phyloP scores from a whole-genome alignment of 345 rosid species.

The Zanthoxylum bungeanum region DNA sequence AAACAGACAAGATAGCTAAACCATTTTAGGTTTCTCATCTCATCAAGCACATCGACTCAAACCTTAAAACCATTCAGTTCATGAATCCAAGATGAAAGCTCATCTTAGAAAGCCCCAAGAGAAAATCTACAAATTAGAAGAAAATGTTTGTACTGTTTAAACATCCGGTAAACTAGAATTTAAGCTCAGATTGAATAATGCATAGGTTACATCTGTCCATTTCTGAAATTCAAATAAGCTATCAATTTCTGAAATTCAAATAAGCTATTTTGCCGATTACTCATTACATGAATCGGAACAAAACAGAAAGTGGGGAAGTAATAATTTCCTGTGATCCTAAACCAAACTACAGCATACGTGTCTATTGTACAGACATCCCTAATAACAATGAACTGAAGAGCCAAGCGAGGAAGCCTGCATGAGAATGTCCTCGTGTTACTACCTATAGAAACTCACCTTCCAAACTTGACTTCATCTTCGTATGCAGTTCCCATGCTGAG shows the following conservation, averaged over 20 bases:
- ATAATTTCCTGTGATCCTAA: not conserved
- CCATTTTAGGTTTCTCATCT: not conserved
- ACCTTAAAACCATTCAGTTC: not conserved
- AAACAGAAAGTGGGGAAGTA: not conserved
- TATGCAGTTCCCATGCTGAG: not conserved
- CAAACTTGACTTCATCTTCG: not conserved
- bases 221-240: not conserved
- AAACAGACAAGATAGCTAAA: not conserved
- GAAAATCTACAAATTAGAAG: not conserved
- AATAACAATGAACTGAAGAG: not conserved
- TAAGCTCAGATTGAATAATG: not conserved
- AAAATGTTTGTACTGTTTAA: not conserved
- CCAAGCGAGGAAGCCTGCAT: not conserved
- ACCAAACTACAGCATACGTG: not conserved
- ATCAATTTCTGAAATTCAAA: not conserved
- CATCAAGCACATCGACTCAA: not conserved
- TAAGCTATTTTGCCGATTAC: not conserved
- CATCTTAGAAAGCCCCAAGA: not conserved
- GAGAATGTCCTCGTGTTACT: not conserved
- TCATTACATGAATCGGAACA: too few species aligned
- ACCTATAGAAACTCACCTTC: conserved; percentile 6
- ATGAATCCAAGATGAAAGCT: not conserved
- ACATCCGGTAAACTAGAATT: not conserved
- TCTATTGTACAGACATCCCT: not conserved
- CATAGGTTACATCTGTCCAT: not conserved